Conservation (phyloP, 176 grass and related monocot genomes). For the Calamus simplicifolius region DNA sequence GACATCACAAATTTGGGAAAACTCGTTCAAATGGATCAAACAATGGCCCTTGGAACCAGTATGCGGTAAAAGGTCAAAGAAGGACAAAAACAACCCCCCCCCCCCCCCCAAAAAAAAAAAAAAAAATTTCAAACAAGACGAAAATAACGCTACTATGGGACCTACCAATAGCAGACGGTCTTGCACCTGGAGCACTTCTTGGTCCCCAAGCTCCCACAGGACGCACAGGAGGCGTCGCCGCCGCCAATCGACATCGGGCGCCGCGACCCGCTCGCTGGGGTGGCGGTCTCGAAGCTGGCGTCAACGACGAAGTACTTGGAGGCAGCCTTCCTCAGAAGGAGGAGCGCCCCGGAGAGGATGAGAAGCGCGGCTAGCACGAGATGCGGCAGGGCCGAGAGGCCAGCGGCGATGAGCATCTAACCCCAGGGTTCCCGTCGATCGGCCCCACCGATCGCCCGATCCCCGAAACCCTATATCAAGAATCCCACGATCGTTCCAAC, state of each 20-base stretch:
- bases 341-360: slow-evolving; percentile 33
- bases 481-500: too few species aligned
- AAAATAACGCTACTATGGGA: background rate
- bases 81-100: too few species aligned
- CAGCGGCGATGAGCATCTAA: too few species aligned
- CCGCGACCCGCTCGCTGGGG: slow-evolving; percentile 23
- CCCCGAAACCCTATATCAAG: too few species aligned
- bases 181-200: slow-evolving; percentile 81
- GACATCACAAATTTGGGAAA: too few species aligned
- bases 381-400: slow-evolving; percentile 41
- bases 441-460: too few species aligned
- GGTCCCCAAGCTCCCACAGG: slow-evolving; percentile 40
- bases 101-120: too few species aligned
- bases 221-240: slow-evolving; percentile 21
- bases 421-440: too few species aligned
- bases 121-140: too few species aligned
- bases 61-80: too few species aligned
- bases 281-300: slow-evolving; percentile 29
- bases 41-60: too few species aligned
- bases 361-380: slow-evolving; percentile 36
- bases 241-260: slow-evolving; percentile 33
- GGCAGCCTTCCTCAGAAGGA: slow-evolving; percentile 52
- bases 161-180: slow-evolving; percentile 82
- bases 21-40: too few species aligned
- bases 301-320: slow-evolving; percentile 87